Conservation (phyloP, 805 yeast genomes). For the Dipodascopsis uninucleata region DNA sequence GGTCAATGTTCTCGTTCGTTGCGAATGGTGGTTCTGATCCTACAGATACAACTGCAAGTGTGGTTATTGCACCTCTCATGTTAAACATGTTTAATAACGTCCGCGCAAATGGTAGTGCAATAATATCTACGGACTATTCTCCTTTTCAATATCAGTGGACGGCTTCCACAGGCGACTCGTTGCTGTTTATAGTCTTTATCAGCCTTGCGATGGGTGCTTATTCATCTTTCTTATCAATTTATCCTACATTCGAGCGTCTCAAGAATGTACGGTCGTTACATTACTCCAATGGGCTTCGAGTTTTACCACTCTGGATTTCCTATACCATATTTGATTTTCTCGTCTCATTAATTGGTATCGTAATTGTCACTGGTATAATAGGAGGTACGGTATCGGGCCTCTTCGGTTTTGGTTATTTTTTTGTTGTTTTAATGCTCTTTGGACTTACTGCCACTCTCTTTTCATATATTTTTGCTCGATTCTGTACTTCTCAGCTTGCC, state of each 20-base stretch:
- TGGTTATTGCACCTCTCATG: constrained; percentile 28
- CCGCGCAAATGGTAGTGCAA: constrained; percentile 31
- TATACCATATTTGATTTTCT: constrained; percentile 32
- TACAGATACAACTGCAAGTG: constrained; percentile 19
- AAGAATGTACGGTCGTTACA: constrained; percentile 37
- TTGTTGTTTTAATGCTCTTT: constrained; percentile 33
- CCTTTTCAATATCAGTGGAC: constrained; percentile 37
- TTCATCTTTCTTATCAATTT: constrained; percentile 36
- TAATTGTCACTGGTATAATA: constrained; percentile 31
- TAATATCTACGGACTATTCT: constrained; percentile 32
- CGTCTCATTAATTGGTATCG: constrained; percentile 28
- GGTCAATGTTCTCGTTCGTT: constrained; percentile 30
- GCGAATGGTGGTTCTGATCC: constrained; percentile 26
- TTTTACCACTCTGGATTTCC: constrained; percentile 36
- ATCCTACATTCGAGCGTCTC: constrained; percentile 37
- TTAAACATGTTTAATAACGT: constrained; percentile 33
- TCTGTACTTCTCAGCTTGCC: constrained; percentile 37
- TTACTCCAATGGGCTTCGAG: constrained; percentile 38
- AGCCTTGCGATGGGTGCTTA: constrained; percentile 37
- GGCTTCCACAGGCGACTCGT: constrained; percentile 33
- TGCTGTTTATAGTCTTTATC: constrained; percentile 37
- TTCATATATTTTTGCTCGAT: constrained; percentile 33
- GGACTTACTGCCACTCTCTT: constrained; percentile 33
- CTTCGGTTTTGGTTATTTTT: constrained; percentile 35
- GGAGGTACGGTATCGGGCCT: constrained; percentile 29